These are phyloP conservation scores for Aschersonia sp. DNA, from an alignment of 2,329 filamentous ascomycete genomes.

Conservation along the genomic window DNA sequence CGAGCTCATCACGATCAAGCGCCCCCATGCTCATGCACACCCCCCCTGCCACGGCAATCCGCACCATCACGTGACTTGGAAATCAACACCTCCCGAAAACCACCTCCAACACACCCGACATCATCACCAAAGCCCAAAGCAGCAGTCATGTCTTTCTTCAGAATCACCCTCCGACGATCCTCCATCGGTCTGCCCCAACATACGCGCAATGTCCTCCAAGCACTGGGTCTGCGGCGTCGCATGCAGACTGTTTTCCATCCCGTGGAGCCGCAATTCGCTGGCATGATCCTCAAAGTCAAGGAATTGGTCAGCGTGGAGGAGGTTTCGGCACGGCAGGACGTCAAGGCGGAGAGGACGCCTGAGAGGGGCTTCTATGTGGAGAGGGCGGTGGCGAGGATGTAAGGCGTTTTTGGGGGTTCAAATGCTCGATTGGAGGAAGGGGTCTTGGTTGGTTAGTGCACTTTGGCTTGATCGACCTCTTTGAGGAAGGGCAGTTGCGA, in stretches of 20 bases:
- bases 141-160: constrained; percentile 63
- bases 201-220: constrained; percentile 65
- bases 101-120: not conserved
- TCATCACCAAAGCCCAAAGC: no score
- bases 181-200: constrained; percentile 77
- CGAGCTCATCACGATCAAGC: no score
- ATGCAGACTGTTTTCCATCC: constrained; percentile 83
- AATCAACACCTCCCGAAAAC: not conserved
- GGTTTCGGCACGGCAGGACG: constrained; percentile 55
- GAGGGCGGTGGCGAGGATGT: constrained; percentile 24
- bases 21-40: no score
- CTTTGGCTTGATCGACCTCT: no score
- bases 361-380: constrained; percentile 74
- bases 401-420: not conserved
- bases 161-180: constrained; percentile 79
- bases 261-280: constrained; percentile 65
- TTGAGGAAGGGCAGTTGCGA: no score
- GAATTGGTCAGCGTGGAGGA: constrained; percentile 76
- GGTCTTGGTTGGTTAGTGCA: not conserved
- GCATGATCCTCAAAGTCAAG: constrained; percentile 89
- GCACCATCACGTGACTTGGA: no score
- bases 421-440: not conserved
- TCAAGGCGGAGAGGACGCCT: constrained; percentile 58
- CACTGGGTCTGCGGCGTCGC: constrained; percentile 74
- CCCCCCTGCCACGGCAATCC: no score